Conservation (phyloP, 2,329 filamentous ascomycete genomes). For the Pseudofabraea citricarpa region DNA sequence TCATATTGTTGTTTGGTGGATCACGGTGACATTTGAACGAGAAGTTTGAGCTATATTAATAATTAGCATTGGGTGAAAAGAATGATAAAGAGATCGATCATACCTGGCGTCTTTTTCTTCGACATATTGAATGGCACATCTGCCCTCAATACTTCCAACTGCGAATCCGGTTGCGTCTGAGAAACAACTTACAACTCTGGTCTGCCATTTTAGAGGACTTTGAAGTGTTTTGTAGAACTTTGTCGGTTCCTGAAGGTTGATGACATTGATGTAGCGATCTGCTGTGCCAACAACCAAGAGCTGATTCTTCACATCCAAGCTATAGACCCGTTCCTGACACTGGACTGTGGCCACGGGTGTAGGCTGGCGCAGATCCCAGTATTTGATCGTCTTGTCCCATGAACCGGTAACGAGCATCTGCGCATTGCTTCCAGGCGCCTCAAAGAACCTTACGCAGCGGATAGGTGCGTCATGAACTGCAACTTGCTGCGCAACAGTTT, state of each 20-base stretch:
- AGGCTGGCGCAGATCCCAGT: conserved; percentile 73
- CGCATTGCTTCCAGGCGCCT: conserved; percentile 53
- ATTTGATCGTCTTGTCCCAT: conserved; percentile 88
- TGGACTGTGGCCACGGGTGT: conserved; percentile 60
- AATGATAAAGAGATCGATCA: conserved; percentile 18
- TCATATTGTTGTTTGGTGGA: conserved; percentile 66
- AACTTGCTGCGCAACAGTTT: conserved; percentile 60
- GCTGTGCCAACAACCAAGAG: conserved; percentile 89
- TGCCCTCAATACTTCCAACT: conserved; percentile 92
- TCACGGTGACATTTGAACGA: conserved; percentile 99
- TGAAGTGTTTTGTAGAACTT: conserved; percentile 96
- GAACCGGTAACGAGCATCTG: conserved; percentile 89
- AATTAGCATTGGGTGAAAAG: conserved; percentile 5
- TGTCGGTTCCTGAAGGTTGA: conserved; percentile 82
- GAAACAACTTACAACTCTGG: conserved; percentile 91
- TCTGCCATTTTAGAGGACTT: conserved; percentile 98
- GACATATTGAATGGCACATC: conserved; percentile 96
- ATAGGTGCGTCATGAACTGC: conserved; percentile 83
- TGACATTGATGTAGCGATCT: conserved; percentile 91
- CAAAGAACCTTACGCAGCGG: conserved; percentile 72
- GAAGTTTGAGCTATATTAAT: conserved; percentile 70
- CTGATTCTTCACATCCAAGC: conserved; percentile 85
- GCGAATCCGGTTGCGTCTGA: conserved; percentile 88
- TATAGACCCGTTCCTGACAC: conserved; percentile 78
- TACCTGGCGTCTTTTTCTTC: conserved; percentile 87